Conservation (phyloP, 352 stramenopile species). For the Globisporangium megalacanthum region DNA sequence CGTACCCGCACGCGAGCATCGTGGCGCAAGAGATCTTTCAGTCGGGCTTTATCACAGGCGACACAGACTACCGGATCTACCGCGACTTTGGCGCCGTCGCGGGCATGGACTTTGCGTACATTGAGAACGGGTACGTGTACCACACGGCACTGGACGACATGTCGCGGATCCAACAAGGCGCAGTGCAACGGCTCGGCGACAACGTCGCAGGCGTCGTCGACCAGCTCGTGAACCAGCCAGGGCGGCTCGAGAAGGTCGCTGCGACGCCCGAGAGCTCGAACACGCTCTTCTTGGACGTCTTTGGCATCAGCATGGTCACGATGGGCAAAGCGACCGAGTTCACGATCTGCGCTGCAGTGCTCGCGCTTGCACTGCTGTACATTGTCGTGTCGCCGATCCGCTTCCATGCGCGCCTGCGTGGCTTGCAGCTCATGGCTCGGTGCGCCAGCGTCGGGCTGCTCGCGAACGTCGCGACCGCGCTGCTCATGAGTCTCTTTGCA, state of each 20-base stretch:
- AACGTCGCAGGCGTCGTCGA: conserved; percentile 62
- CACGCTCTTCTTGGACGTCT: conserved; percentile 74
- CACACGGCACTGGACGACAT: conserved; percentile 69
- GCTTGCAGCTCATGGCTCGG: conserved; percentile 31
- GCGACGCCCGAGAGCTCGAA: conserved; percentile 53
- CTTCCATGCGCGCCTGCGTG: conserved; percentile 26
- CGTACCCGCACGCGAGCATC: conserved; percentile 72
- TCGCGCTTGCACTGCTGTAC: conserved; percentile 39
- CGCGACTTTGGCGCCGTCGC: conserved; percentile 66
- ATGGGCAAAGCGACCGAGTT: conserved; percentile 39
- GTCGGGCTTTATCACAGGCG: conserved; percentile 59
- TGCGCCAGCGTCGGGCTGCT: conserved; percentile 31
- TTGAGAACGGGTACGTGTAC: conserved; percentile 80
- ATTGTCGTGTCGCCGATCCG: conserved; percentile 35
- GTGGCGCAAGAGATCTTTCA: conserved; percentile 78
- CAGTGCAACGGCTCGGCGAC: conserved; percentile 65
- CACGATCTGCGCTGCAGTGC: conserved; percentile 29
- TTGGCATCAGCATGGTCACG: conserved; percentile 56
- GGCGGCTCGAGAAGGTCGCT: conserved; percentile 45
- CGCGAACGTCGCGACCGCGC: conserved; percentile 28
- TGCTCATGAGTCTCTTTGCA: conserved; percentile 56
- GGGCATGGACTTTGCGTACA: conserved; percentile 81
- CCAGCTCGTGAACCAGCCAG: conserved; percentile 33
- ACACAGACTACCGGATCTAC: conserved; percentile 76
- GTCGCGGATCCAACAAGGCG: conserved; percentile 58